These are phyloP conservation scores for Hirsutella rhossiliensis DNA, from an alignment of 2,329 filamentous ascomycete species.

Conservation along the genomic window DNA sequence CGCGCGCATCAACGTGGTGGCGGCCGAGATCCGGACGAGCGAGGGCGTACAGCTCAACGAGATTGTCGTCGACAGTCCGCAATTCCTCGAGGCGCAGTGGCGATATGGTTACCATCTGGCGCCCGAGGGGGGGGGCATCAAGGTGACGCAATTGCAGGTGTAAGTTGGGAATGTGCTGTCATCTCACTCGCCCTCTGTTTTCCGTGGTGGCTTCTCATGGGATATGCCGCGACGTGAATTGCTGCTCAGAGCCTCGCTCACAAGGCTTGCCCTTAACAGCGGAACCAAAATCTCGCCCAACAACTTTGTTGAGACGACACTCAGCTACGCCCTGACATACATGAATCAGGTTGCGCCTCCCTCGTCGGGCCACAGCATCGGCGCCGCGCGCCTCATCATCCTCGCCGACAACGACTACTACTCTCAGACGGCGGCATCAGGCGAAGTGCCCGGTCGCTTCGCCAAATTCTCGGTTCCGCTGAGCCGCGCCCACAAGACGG, in stretches of 20 bases:
- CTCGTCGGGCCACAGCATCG: conserved; percentile 37
- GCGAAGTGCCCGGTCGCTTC: conserved; percentile 42
- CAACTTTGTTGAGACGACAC: conserved; percentile 82
- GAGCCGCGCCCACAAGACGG: conserved; percentile 79
- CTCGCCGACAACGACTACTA: conserved; percentile 97
- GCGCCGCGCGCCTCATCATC: conserved; percentile 66
- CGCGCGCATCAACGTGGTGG: conserved; percentile 54
- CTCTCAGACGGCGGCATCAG: conserved; percentile 41
- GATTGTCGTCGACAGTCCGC: conserved; percentile 81
- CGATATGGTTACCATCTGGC: conserved; percentile 67
- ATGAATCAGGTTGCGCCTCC: conserved; percentile 35
- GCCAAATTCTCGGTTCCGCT: conserved; percentile 67
- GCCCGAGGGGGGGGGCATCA: conserved; percentile 64
- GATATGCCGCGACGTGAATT: too few species aligned
- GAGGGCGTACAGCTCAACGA: conserved; percentile 54
- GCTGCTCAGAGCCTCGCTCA: background rate
- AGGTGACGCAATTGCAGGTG: conserved; percentile 67
- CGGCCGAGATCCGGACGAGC: conserved; percentile 43
- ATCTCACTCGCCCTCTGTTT: background rate
- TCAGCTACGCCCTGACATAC: conserved; percentile 81
- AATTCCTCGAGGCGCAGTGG: conserved; percentile 83
- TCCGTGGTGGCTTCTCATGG: background rate
- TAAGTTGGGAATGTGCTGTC: conserved; percentile 36
- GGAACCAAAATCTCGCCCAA: conserved; percentile 44
- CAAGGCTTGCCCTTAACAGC: conserved; percentile 15